Conservation (phyloP, 257 asterid genomes). For the Cinchona pubescens region DNA sequence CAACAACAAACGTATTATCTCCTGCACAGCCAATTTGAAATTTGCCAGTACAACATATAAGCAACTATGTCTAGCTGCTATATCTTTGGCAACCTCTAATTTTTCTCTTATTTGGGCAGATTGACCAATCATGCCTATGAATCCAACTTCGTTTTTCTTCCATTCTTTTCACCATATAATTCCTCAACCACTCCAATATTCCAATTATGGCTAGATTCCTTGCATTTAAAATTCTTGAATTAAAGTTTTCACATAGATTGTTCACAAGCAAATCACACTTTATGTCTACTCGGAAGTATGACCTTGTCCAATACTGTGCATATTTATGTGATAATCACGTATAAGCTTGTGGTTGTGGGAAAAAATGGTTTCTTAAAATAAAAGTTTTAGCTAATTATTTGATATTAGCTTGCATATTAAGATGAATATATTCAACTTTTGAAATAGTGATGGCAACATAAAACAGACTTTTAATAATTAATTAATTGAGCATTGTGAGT, state of each 20-base stretch:
- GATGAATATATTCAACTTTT: no score
- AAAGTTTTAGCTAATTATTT: no score
- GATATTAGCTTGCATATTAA: no score
- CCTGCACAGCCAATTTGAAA: no score
- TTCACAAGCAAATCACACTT: background rate
- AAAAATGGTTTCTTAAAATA: no score
- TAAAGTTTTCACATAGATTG: background rate
- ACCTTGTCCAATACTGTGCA: background rate
- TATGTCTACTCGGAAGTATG: no score
- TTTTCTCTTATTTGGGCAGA: background rate
- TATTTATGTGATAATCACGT: background rate
- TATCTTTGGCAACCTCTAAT: background rate
- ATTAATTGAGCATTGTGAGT: no score
- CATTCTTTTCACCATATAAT: background rate
- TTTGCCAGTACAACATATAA: background rate
- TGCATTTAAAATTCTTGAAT: background rate
- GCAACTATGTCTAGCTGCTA: background rate
- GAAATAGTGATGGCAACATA: no score
- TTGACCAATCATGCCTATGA: background rate
- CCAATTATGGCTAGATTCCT: background rate
- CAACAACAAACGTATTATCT: background rate
- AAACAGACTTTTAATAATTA: no score
- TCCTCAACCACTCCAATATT: background rate
- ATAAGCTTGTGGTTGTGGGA: no score
- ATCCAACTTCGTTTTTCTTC: no score